Base-by-base conservation (phyloP, 1,284 basidiomycete genomes). In the Naganishia liquefaciens region DNA sequence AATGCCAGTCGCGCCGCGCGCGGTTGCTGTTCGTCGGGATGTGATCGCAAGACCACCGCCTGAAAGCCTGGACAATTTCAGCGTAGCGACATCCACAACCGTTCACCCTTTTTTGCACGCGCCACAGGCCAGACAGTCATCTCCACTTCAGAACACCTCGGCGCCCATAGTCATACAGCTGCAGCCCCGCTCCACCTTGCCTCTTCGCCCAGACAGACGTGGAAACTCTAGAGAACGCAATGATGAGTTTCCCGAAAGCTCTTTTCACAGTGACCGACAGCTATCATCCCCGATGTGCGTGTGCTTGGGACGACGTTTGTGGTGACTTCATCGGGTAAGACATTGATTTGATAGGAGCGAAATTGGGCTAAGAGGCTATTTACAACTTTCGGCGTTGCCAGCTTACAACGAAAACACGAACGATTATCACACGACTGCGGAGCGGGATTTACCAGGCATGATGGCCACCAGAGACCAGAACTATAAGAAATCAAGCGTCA, bases 401-500 rank as follows among this genome's bases (percentile, higher is more conserved):
- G 43, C 30, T 19, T 58, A 60, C 57, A 60, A 50, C 44, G 17
- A 15, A 11, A 30, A 57, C 28, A 37, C 30, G 10, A 55, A 25
- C 25, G 2, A 9, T 25, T 39, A 21, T 37, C 15, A 17, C 27
- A 37, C 25, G 21, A 42, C 30, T 13, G 21, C 10, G n/a, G 15
- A 19, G 6, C 53, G 33, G 3, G 39, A 30, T 49, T 63, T 37
- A 67, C 63, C 68, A 69, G 3, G 67, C 63, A 60, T 68, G 66
- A 53, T 69, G 68, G 10, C 68, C 68, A 39, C 68, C 68, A 25
- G 69, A 66, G n/a, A 70, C 65, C n/a, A 70, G 17, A 33, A 70
- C 67, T 67, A 33, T 10, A 44, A 15, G 6, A 60, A 19, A 11
- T 33, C 54, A 33, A 17, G 7, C 28, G 52, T 63, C 52, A 63